phyloP scores from a whole-genome alignment of 2,329 filamentous ascomycete genomes.

The Fusarium mundagurra region DNA sequence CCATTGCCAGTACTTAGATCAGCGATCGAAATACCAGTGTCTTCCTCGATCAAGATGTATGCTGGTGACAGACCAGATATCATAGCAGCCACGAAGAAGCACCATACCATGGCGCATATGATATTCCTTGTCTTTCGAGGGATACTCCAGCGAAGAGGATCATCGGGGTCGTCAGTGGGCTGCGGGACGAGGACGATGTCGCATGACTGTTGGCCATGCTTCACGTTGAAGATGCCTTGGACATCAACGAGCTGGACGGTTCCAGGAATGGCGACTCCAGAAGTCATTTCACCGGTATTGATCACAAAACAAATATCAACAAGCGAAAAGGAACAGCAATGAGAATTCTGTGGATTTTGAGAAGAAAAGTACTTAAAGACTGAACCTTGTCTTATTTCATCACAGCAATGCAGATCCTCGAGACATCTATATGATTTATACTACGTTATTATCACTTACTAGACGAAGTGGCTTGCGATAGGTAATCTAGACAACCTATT shows the following conservation, averaged over 20 bases:
- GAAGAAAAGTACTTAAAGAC: too few species aligned
- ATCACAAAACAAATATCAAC: background rate
- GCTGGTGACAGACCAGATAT: slow-evolving; percentile 40
- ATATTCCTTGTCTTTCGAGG: slow-evolving; percentile 36
- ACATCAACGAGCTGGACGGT: slow-evolving; percentile 37
- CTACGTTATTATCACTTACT: background rate
- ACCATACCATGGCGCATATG: slow-evolving; percentile 39
- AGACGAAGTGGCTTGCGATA: background rate
- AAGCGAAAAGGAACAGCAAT: background rate
- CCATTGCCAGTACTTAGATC: slow-evolving; percentile 27
- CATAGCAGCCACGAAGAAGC: slow-evolving; percentile 39
- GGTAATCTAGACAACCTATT: background rate
- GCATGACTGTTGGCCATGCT: slow-evolving; percentile 22
- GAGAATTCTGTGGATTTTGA: background rate
- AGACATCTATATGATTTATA: background rate
- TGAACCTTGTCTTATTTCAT: background rate
- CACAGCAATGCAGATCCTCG: background rate
- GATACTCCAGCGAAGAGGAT: slow-evolving; percentile 36
- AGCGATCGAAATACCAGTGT: slow-evolving; percentile 41
- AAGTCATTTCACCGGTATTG: background rate
- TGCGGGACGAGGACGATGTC: slow-evolving; percentile 39
- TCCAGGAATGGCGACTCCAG: slow-evolving; percentile 20
- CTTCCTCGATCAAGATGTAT: slow-evolving; percentile 36
- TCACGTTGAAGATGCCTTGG: slow-evolving; percentile 27
- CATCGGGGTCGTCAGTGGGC: slow-evolving; percentile 37